Evolutionary conservation across 768 basidiomycete genomes (phyloP), one percentile per base, ranked within the genome.

Genomic region (Agaricus blazei): DNA sequence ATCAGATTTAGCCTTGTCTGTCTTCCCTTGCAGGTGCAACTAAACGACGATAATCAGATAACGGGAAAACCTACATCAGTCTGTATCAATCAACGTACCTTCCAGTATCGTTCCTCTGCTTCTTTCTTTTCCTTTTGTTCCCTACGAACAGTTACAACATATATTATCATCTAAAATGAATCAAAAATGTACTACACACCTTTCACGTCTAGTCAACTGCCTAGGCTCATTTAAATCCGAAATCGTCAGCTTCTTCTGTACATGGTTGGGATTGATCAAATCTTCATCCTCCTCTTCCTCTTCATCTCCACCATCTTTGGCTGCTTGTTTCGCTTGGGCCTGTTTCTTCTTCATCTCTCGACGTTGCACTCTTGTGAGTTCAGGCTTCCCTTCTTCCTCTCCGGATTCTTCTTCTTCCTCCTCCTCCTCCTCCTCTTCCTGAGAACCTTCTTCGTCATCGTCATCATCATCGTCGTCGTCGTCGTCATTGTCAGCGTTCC

Each of bases 121-220:
- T 93, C 93, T 63, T 88, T 80, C 74, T 93, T 94, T 70, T 95
- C 93, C 66, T 94, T 93, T 65, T 85, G 86, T 66, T 97, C 95
- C 60, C 94, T 94, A 58, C 8, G 37, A 44, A n/a, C 12, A 29
- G 27, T 47, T 50, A 12, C 11, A 51, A 60, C 27, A 56, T 42
- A 46, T 31, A 28, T 14, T 31, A 29, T 31, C 7, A 23, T 27
- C 8, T 28, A 51, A 31, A 14, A 11, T 31, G 43, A 12, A 46
- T 37, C 27, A 24, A 49, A 12, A 3, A 19, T 19, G 19, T 19
- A 19, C 19, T 28, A 49, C 71, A 28, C 58, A 84, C 89, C 83
- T 78, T 67, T 90, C 89, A 51, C 81, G 74, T 56, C 90, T 76
- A 31, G 83, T 71, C 26, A 85, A 68, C 66, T 89, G 77, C 60